A percentile compares a stretch with the other conserved stretches of the same genome.
These are phyloP conservation scores for Xerocomellus chrysenteron DNA, from an alignment of 768 basidiomycete genomes.

Conservation along the genomic window DNA sequence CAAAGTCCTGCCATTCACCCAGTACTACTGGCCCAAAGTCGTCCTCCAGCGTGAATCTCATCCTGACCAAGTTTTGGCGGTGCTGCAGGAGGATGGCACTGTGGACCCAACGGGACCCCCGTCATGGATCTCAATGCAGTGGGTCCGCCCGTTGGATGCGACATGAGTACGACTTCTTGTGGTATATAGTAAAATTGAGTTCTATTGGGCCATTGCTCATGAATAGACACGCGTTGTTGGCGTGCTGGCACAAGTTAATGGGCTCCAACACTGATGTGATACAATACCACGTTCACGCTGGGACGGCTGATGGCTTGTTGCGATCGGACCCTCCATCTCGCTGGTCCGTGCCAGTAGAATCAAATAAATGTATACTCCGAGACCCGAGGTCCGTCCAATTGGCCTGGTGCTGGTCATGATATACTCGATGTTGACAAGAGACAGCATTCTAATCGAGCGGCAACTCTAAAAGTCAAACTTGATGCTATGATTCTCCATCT, in stretches of 20 bases:
- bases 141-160: slow-evolving; percentile 41
- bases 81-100: slow-evolving; percentile 9
- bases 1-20: slow-evolving; percentile 37
- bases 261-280: not conserved
- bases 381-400: no score
- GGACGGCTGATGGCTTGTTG: no score
- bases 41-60: slow-evolving; percentile 25
- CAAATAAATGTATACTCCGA: not conserved
- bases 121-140: slow-evolving; percentile 45
- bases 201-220: not conserved
- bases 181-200: not conserved
- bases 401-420: not conserved
- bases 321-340: not conserved
- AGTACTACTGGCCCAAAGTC: slow-evolving; percentile 52
- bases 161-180: not conserved
- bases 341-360: not conserved
- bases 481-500: slow-evolving; percentile 86
- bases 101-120: slow-evolving; percentile 13
- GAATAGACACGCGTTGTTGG: not conserved
- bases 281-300: no score
- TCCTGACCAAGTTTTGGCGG: slow-evolving; percentile 26
- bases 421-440: not conserved
- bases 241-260: not conserved
- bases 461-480: slow-evolving; percentile 60
- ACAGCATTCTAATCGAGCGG: not conserved